Evolutionary conservation across 2,329 filamentous ascomycete species (phyloP).

Genomic region (Penicillium sp.): DNA sequence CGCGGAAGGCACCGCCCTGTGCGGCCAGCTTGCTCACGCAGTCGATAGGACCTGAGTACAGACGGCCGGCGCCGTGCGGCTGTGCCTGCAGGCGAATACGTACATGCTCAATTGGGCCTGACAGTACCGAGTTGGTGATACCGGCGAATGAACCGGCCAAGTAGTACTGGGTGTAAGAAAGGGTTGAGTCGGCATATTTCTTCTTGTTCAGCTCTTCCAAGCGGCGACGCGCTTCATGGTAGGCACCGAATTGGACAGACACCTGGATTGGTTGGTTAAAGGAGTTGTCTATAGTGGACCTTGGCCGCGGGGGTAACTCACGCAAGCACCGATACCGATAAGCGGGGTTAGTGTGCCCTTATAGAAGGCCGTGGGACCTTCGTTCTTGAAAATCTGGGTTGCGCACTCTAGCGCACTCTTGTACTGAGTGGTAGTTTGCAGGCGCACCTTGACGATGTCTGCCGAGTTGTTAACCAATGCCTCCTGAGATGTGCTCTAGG

Average conservation of each 20-base stretch:
- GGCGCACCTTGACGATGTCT: slow-evolving; percentile 96
- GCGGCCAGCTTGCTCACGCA: slow-evolving; percentile 80
- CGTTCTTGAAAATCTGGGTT: slow-evolving; percentile 77
- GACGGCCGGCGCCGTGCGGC: slow-evolving; percentile 73
- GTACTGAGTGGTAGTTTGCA: slow-evolving; percentile 86
- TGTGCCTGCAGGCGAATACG: slow-evolving; percentile 95
- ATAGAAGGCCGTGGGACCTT: slow-evolving; percentile 92
- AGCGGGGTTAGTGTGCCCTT: slow-evolving; percentile 95
- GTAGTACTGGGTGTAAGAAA: slow-evolving; percentile 86
- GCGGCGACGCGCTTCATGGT: slow-evolving; percentile 84
- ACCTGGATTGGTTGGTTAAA: slow-evolving; percentile 39
- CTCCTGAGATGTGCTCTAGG: not conserved
- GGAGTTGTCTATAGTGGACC: slow-evolving; percentile 1
- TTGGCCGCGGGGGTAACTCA: slow-evolving; percentile 42
- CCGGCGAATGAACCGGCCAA: slow-evolving; percentile 88
- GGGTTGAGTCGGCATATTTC: slow-evolving; percentile 44
- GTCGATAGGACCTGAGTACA: slow-evolving; percentile 84
- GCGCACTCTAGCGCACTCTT: slow-evolving; percentile 76
- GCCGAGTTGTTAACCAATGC: slow-evolving; percentile 21
- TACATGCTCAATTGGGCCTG: slow-evolving; percentile 92
- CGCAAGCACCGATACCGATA: slow-evolving; percentile 93
- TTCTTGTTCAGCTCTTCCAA: slow-evolving; percentile 73
- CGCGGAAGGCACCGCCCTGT: slow-evolving; percentile 65
- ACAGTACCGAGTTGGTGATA: slow-evolving; percentile 82
- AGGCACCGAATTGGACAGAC: slow-evolving; percentile 97